These are phyloP conservation scores for Mycena galopus DNA, from an alignment of 768 basidiomycete species.

Conservation along the genomic window DNA sequence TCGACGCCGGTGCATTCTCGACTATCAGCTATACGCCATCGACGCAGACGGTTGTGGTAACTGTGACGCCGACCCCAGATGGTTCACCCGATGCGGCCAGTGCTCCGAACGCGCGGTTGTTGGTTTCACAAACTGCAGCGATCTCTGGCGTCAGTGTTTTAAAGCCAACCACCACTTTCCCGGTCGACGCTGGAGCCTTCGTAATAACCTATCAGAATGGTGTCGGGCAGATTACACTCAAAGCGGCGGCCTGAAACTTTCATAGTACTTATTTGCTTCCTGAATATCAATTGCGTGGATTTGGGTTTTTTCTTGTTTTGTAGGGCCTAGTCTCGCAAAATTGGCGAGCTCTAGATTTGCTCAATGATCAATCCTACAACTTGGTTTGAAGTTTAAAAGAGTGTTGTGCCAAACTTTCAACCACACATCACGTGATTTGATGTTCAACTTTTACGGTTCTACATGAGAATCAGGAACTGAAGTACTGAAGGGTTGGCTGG, in stretches of 20 bases:
- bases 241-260: neutral
- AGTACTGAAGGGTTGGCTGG: too few relatives aligned
- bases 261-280: too few relatives aligned
- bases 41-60: conserved; percentile 53
- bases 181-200: conserved; percentile 61
- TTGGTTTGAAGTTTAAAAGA: too few relatives aligned
- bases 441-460: neutral
- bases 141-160: conserved; percentile 55
- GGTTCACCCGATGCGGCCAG: conserved; percentile 56
- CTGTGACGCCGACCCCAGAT: conserved; percentile 55
- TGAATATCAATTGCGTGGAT: neutral
- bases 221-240: conserved; percentile 51
- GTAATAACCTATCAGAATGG: conserved; percentile 59
- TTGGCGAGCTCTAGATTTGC: too few relatives aligned
- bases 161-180: conserved; percentile 53
- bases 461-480: too few relatives aligned
- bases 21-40: conserved; percentile 55
- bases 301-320: neutral
- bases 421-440: conserved; percentile 13
- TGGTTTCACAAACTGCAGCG: conserved; percentile 58
- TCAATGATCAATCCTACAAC: too few relatives aligned
- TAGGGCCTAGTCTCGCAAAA: too few relatives aligned
- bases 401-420: conserved; percentile 17
- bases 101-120: conserved; percentile 60
- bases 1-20: conserved; percentile 68